These are phyloP conservation scores for Penicillium mononematosum DNA, from an alignment of 495 filamentous ascomycete species.

Conservation along the genomic window DNA sequence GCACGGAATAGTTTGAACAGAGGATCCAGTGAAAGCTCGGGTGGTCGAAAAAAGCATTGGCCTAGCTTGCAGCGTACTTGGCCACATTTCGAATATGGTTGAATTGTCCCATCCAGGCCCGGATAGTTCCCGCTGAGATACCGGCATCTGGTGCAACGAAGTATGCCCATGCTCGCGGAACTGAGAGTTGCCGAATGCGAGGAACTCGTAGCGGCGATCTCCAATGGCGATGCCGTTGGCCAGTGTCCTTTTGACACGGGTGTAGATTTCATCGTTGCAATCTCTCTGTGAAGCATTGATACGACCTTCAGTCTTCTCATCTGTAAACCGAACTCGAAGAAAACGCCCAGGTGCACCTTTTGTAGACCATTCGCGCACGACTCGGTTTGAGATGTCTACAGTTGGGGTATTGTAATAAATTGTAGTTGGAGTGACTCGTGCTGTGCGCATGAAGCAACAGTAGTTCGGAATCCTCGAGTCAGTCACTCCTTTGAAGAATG, in stretches of 20 bases:
- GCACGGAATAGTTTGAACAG: slow-evolving; percentile 43
- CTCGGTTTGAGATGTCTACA: slow-evolving; percentile 84
- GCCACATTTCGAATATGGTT: slow-evolving; percentile 72
- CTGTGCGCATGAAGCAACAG: slow-evolving; percentile 72
- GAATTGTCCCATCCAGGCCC: slow-evolving; percentile 90
- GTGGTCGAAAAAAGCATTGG: slow-evolving; percentile 96
- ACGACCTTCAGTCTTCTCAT: slow-evolving; percentile 66
- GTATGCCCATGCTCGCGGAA: slow-evolving; percentile 91
- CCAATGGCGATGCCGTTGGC: slow-evolving; percentile 79
- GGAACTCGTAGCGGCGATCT: slow-evolving; percentile 78
- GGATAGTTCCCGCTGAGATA: slow-evolving; percentile 69
- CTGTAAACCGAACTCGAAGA: slow-evolving; percentile 86
- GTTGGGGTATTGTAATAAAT: slow-evolving; percentile 74
- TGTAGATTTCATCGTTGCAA: slow-evolving; percentile 69
- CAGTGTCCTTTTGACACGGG: slow-evolving; percentile 68
- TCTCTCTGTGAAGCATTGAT: slow-evolving; percentile 55
- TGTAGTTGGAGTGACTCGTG: slow-evolving; percentile 77
- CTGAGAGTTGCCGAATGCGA: slow-evolving; percentile 95
- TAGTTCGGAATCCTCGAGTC: slow-evolving; percentile 62
- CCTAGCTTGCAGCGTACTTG: slow-evolving; percentile 86
- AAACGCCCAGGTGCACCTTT: slow-evolving; percentile 73
- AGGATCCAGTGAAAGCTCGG: slow-evolving; percentile 55
- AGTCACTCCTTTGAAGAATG: slow-evolving; percentile 42
- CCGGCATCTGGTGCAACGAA: slow-evolving; percentile 69
- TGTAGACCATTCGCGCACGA: slow-evolving; percentile 68